Conservation (phyloP, 345 rosid species). For the sweet orange (Citrus sinensis) region DNA sequence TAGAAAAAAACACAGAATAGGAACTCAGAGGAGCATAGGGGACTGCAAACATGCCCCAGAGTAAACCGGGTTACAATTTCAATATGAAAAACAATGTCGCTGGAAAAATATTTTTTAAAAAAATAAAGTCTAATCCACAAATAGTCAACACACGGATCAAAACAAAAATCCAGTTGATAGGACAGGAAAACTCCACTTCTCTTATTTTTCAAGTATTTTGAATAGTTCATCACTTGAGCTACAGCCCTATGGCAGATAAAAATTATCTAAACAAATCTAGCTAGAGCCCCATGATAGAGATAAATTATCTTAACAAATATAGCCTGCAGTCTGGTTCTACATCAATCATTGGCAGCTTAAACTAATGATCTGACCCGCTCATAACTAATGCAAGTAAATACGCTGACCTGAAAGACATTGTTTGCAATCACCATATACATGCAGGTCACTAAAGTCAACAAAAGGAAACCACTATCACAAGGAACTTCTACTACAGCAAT, state of each 20-base stretch:
- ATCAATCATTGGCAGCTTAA: not conserved
- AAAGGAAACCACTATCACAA: not conserved
- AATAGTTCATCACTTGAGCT: not conserved
- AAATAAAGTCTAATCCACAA: too few relatives aligned
- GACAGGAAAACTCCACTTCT: too few relatives aligned
- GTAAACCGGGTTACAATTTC: too few relatives aligned
- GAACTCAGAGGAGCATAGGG: too few relatives aligned
- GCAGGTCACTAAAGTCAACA: not conserved
- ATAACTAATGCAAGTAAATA: not conserved
- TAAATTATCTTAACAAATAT: not conserved
- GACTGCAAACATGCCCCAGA: too few relatives aligned
- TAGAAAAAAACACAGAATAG: too few relatives aligned
- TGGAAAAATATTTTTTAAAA: too few relatives aligned
- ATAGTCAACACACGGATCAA: too few relatives aligned
- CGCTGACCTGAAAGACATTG: not conserved
- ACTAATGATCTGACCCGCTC: not conserved
- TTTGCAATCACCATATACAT: not conserved
- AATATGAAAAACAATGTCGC: too few relatives aligned
- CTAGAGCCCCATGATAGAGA: not conserved
- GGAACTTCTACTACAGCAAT: constrained; percentile 4
- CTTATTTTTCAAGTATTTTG: not conserved
- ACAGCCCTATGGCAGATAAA: not conserved
- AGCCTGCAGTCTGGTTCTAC: not conserved
- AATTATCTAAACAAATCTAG: not conserved
- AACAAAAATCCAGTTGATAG: too few relatives aligned